phyloP scores from a whole-genome alignment of 2,329 filamentous ascomycete species.

The Cyanodermella asteris region DNA sequence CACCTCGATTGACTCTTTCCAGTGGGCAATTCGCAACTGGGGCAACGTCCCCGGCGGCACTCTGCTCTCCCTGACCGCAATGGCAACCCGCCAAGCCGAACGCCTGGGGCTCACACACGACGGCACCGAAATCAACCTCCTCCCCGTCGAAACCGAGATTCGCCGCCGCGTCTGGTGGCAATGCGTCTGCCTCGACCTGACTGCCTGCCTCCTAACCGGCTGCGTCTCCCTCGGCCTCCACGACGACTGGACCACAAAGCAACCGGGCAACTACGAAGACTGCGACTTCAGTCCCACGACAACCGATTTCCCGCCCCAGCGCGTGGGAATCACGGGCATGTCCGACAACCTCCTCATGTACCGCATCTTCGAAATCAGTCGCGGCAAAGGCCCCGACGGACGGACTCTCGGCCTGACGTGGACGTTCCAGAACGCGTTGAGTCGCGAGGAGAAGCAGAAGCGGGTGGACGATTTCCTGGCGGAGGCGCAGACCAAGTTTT shows the following conservation, averaged over 20 bases:
- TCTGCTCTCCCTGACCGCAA: slow-evolving; percentile 25
- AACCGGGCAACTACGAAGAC: slow-evolving; percentile 21
- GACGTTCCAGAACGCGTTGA: no score
- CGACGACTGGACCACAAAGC: slow-evolving; percentile 3
- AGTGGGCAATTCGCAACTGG: no score
- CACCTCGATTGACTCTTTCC: no score
- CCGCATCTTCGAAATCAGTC: no score
- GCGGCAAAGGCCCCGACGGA: no score
- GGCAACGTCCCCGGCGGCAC: no score
- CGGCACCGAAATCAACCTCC: slow-evolving; percentile 21
- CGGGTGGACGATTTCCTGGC: slow-evolving; percentile 16
- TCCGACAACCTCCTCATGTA: slow-evolving; percentile 15
- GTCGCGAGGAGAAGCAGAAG: slow-evolving; percentile 7
- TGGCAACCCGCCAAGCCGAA: slow-evolving; percentile 24
- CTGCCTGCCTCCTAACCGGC: slow-evolving; percentile 13
- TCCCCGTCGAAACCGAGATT: slow-evolving; percentile 24
- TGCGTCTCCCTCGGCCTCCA: not conserved
- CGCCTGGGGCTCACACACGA: slow-evolving; percentile 28
- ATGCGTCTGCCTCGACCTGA: slow-evolving; percentile 11
- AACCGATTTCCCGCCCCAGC: slow-evolving; percentile 20
- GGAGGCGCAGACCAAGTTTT: slow-evolving; percentile 15
- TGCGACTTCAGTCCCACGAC: slow-evolving; percentile 21
- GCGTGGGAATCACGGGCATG: slow-evolving; percentile 25
- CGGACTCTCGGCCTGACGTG: no score
- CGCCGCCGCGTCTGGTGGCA: slow-evolving; percentile 14